Evolutionary conservation across 176 grass and related monocot genomes (phyloP).

Genomic region (Eragrostis nindensis): DNA sequence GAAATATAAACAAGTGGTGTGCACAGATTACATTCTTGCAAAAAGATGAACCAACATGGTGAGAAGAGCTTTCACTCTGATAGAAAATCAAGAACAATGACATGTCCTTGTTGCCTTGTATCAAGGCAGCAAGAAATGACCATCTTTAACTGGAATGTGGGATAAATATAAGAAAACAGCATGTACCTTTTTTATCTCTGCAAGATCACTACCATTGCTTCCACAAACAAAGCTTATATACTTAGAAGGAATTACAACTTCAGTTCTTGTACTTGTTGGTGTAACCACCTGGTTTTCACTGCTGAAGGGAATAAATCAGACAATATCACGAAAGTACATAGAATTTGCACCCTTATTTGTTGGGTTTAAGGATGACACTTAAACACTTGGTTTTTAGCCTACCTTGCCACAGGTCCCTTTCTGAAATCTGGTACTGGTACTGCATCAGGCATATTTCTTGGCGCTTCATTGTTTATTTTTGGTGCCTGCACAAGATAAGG

Average conservation of each 20-base stretch:
- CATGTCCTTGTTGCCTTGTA: constrained; percentile 19
- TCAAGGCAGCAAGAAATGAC: constrained; percentile 25
- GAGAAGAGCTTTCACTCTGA: background rate
- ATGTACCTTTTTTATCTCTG: constrained; percentile 64
- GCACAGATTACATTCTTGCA: constrained; percentile 1
- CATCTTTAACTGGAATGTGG: background rate
- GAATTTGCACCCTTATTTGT: background rate
- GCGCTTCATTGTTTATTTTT: constrained; percentile 33
- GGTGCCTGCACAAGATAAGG: constrained; percentile 44
- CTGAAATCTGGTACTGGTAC: constrained; percentile 49
- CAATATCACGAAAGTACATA: background rate
- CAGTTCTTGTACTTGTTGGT: constrained; percentile 49
- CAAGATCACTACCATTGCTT: constrained; percentile 55
- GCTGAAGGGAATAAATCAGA: constrained; percentile 31
- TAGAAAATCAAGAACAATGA: constrained; percentile 4
- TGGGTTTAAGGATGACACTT: background rate
- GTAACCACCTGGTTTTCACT: constrained; percentile 55
- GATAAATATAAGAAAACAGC: constrained; percentile 33
- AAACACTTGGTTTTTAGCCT: constrained; percentile 28
- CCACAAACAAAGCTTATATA: constrained; percentile 63
- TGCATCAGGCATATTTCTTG: constrained; percentile 45
- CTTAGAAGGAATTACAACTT: constrained; percentile 65
- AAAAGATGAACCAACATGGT: constrained; percentile 12
- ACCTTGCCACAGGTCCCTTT: constrained; percentile 52
- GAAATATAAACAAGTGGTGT: constrained; percentile 4